A percentile compares a stretch with the other conserved stretches of the same genome.
Evolutionary conservation across 2,329 filamentous ascomycete species (phyloP).

Genomic region (Xylariaceae sp.): DNA sequence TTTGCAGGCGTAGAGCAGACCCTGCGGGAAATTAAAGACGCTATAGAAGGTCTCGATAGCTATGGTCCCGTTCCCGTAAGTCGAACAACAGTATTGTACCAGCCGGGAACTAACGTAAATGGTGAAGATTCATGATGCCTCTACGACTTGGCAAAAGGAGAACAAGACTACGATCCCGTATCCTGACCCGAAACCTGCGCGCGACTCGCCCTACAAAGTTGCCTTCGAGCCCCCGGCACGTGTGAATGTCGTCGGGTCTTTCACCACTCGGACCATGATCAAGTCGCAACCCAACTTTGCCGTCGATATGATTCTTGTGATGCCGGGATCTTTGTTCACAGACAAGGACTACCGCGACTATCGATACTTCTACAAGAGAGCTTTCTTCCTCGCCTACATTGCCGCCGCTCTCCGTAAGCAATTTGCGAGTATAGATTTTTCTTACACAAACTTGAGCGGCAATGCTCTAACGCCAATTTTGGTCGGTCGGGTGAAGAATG

Average conservation of each 20-base stretch:
- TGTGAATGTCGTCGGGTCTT: slow-evolving; percentile 87
- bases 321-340: slow-evolving; percentile 78
- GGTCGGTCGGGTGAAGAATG: slow-evolving; percentile 38
- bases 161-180: slow-evolving; percentile 76
- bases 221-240: slow-evolving; percentile 71
- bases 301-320: slow-evolving; percentile 83
- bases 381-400: slow-evolving; percentile 85
- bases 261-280: slow-evolving; percentile 71
- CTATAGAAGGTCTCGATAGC: slow-evolving; percentile 49
- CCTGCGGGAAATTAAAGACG: slow-evolving; percentile 50
- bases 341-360: slow-evolving; percentile 93
- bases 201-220: slow-evolving; percentile 78
- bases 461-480: slow-evolving; percentile 74
- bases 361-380: slow-evolving; percentile 91
- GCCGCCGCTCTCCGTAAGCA: slow-evolving; percentile 65
- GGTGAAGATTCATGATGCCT: slow-evolving; percentile 64
- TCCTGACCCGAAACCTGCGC: slow-evolving; percentile 72
- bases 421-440: slow-evolving; percentile 53
- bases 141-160: slow-evolving; percentile 63
- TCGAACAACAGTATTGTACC: slow-evolving; percentile 7
- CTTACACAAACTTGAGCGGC: slow-evolving; percentile 67
- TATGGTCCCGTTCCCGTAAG: slow-evolving; percentile 52
- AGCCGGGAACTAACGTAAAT: slow-evolving; percentile 2
- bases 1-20: slow-evolving; percentile 49
- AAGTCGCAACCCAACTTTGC: slow-evolving; percentile 58